Evolutionary conservation across 2,329 filamentous ascomycete genomes (phyloP).

Genomic region (Talaromyces sp.): DNA sequence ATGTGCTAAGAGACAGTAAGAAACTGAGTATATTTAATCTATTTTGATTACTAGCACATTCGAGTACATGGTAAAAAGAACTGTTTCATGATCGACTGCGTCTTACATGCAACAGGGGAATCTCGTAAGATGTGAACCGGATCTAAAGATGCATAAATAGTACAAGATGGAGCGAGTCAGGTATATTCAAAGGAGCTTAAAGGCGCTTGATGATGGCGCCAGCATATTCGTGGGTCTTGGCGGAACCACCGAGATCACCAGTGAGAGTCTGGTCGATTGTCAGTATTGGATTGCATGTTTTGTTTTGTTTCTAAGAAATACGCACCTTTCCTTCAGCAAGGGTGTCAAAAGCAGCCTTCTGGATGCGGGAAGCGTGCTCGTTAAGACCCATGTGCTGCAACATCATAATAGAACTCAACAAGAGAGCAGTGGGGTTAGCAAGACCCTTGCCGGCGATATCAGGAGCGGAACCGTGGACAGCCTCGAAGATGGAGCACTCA

Average conservation of each 20-base stretch:
- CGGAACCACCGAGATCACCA: slow-evolving; percentile 91
- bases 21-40: neutral
- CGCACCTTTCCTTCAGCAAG: slow-evolving; percentile 87
- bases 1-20: neutral
- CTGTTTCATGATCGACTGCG: slow-evolving; percentile 11
- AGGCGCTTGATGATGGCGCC: slow-evolving; percentile 77
- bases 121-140: slow-evolving; percentile 28
- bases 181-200: slow-evolving; percentile 31
- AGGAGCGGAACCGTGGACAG: slow-evolving; percentile 93
- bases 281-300: slow-evolving; percentile 16
- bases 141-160: slow-evolving; percentile 33
- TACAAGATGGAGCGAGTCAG: slow-evolving; percentile 25
- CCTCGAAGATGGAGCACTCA: slow-evolving; percentile 99
- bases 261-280: slow-evolving; percentile 62
- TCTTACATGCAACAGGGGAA: slow-evolving; percentile 33
- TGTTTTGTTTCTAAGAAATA: slow-evolving; percentile 11
- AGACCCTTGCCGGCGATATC: slow-evolving; percentile 95
- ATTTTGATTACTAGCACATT: slow-evolving; percentile 21
- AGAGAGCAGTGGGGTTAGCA: slow-evolving; percentile 93
- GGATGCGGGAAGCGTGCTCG: slow-evolving; percentile 80
- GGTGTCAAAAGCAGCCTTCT: slow-evolving; percentile 92
- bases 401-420: slow-evolving; percentile 99
- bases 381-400: slow-evolving; percentile 93
- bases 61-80: slow-evolving; percentile 20
- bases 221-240: slow-evolving; percentile 94